Evolutionary conservation across 176 grass and related monocot species (phyloP).

Genomic region (Phyllostachys edulis): DNA sequence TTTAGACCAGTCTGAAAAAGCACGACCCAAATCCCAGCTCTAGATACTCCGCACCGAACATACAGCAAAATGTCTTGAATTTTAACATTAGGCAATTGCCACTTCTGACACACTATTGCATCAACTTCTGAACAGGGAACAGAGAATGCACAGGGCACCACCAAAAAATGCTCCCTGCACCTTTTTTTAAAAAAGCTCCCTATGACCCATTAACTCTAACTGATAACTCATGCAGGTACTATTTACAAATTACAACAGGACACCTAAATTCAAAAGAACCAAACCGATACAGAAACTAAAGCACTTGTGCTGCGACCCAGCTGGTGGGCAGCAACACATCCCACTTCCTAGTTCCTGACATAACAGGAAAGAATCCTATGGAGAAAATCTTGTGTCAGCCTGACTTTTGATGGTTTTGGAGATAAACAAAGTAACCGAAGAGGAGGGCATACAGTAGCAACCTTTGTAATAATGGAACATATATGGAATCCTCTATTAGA

Average conservation of each 20-base stretch:
- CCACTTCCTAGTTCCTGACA: neutral
- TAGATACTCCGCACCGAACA: slow-evolving; percentile 1
- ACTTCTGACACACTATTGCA: neutral
- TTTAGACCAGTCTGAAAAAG: too few species aligned
- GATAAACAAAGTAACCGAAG: neutral
- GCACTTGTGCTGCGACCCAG: neutral
- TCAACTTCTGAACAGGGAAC: neutral
- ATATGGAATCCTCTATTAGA: neutral
- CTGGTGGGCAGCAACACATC: neutral
- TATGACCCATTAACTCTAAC: neutral
- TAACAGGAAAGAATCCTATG: neutral
- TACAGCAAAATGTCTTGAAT: slow-evolving; percentile 6
- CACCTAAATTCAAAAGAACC: neutral
- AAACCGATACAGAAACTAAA: neutral
- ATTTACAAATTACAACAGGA: slow-evolving; percentile 45
- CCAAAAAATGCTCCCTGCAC: neutral
- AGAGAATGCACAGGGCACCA: slow-evolving; percentile 6
- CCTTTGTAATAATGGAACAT: neutral
- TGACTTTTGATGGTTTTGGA: neutral
- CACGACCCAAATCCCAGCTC: too few species aligned
- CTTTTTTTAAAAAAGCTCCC: too few species aligned
- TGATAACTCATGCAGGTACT: neutral
- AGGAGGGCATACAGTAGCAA: neutral
- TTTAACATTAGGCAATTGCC: neutral
- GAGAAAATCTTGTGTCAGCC: neutral